Percentiles rank a stretch among this genome's conserved stretches.
phyloP scores from a whole-genome alignment of 2,329 filamentous ascomycete species.

The Epichloe scottii region DNA sequence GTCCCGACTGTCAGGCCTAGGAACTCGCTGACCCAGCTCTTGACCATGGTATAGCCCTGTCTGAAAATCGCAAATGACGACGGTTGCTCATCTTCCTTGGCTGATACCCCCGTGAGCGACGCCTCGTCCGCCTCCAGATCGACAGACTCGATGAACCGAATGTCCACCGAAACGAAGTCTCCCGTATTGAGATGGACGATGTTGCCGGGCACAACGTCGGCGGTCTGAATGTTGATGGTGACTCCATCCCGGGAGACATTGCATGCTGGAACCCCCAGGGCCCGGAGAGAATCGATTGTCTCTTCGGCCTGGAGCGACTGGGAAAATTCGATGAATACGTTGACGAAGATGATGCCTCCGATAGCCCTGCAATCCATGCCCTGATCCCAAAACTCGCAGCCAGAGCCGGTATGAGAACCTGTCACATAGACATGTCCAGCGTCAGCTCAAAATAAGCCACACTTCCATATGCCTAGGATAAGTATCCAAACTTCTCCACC shows the following conservation, averaged over 20 bases:
- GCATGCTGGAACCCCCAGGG: conserved; percentile 22
- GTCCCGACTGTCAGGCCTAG: too few relatives aligned
- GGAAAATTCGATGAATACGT: conserved; percentile 28
- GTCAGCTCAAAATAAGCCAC: neutral
- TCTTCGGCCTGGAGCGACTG: conserved; percentile 27
- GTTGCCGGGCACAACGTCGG: conserved; percentile 39
- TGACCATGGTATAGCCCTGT: too few relatives aligned
- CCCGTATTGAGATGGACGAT: conserved; percentile 35
- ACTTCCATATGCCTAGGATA: neutral
- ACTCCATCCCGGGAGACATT: conserved; percentile 23
- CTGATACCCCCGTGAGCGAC: too few relatives aligned
- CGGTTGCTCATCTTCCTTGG: too few relatives aligned
- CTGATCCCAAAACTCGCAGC: conserved; percentile 35
- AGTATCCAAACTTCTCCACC: too few relatives aligned
- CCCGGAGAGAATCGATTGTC: conserved; percentile 26
- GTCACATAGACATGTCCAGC: neutral
- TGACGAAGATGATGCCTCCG: conserved; percentile 29
- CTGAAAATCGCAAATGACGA: too few relatives aligned
- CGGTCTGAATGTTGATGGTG: conserved; percentile 17
- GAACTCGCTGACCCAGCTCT: too few relatives aligned
- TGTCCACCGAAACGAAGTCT: conserved; percentile 42
- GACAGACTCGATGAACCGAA: conserved; percentile 38
- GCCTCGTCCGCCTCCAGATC: conserved; percentile 53
- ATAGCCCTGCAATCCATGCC: conserved; percentile 40
- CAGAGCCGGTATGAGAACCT: conserved; percentile 47